Percentiles rank a stretch among this genome's conserved stretches.
Evolutionary conservation across 352 stramenopile species (phyloP).

Genomic region (Phytopythium aichiense): DNA sequence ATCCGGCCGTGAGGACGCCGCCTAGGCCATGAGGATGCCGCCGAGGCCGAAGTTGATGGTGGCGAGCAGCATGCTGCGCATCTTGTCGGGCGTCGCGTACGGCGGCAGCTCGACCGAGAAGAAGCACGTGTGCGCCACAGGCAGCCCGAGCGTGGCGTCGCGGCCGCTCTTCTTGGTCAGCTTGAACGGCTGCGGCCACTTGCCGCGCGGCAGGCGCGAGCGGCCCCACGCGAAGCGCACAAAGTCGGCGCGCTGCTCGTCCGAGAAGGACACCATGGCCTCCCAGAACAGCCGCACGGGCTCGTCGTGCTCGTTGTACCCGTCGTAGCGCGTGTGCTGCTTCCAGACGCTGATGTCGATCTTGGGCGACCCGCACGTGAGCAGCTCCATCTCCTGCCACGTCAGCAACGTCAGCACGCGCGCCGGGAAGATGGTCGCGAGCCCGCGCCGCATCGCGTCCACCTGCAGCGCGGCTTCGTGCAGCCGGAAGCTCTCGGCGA

Average conservation of each 20-base stretch:
- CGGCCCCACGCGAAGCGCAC: conserved; percentile 94
- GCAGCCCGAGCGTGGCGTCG: conserved; percentile 77
- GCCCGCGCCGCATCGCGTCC: conserved; percentile 70
- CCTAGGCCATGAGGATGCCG: conserved; percentile 85
- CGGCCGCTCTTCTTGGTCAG: conserved; percentile 88
- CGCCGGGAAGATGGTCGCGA: conserved; percentile 81
- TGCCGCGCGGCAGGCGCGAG: conserved; percentile 85
- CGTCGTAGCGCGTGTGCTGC: conserved; percentile 87
- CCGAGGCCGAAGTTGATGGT: conserved; percentile 94
- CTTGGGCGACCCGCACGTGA: conserved; percentile 89
- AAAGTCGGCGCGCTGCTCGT: conserved; percentile 89
- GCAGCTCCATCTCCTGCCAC: conserved; percentile 89
- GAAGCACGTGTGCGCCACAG: conserved; percentile 95
- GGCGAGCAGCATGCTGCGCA: conserved; percentile 89
- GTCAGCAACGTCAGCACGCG: conserved; percentile 87
- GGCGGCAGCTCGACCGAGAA: conserved; percentile 94
- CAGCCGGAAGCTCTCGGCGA: conserved; percentile 80
- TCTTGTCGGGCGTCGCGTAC: conserved; percentile 90
- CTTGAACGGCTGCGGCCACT: conserved; percentile 90
- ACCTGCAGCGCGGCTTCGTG: conserved; percentile 69
- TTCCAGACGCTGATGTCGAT: conserved; percentile 88
- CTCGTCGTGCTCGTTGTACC: conserved; percentile 76
- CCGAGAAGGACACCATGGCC: conserved; percentile 79
- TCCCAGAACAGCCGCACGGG: conserved; percentile 90
- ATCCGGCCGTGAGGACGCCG: too few species aligned